These are phyloP conservation scores for Geopyxis carbonaria DNA, from an alignment of 495 filamentous ascomycete genomes.

Conservation along the genomic window DNA sequence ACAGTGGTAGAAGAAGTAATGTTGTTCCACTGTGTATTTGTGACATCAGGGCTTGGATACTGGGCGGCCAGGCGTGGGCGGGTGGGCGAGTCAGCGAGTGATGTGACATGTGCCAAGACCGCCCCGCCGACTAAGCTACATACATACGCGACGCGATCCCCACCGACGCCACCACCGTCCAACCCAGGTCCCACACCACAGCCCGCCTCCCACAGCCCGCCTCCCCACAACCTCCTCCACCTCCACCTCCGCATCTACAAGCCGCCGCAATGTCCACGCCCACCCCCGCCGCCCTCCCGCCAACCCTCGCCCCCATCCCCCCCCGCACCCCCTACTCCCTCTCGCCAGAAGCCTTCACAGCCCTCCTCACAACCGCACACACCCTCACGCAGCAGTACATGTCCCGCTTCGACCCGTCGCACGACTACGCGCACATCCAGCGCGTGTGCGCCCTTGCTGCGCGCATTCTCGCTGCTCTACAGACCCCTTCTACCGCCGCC, in stretches of 20 bases:
- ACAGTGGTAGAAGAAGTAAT: no score
- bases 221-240: slow-evolving; percentile 1
- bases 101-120: no score
- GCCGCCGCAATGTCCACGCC: no score
- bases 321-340: background rate
- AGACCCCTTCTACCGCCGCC: slow-evolving; percentile 21
- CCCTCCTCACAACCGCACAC: slow-evolving; percentile 11
- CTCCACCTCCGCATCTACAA: background rate
- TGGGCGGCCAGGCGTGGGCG: no score
- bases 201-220: background rate
- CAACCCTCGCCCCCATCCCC: background rate
- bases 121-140: no score
- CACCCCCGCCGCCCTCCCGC: background rate
- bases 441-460: slow-evolving; percentile 61
- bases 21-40: no score
- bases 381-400: slow-evolving; percentile 39
- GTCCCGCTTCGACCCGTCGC: slow-evolving; percentile 64
- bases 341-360: background rate
- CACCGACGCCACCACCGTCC: no score
- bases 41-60: no score
- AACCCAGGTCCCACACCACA: no score
- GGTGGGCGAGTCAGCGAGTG: no score
- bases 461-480: no score
- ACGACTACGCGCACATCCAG: slow-evolving; percentile 68
- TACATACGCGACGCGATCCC: no score